Evolutionary conservation across 2,329 filamentous ascomycete species (phyloP).

Genomic region (Cordyceps fumosorosea): DNA sequence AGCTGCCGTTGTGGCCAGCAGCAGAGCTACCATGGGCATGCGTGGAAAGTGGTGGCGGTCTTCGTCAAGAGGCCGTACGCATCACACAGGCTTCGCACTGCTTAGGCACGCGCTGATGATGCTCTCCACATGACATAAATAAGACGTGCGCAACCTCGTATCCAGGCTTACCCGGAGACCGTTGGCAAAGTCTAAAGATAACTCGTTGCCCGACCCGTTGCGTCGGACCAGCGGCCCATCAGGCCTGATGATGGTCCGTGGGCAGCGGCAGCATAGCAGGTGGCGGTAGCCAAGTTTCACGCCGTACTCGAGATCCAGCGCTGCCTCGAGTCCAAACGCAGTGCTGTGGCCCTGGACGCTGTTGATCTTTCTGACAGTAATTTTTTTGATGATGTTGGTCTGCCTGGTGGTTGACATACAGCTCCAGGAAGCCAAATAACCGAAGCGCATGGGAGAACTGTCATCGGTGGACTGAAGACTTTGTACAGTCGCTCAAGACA

Average conservation of each 20-base stretch:
- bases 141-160: constrained; percentile 28
- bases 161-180: constrained; percentile 29
- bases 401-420: constrained; percentile 28
- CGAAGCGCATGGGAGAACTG: constrained; percentile 25
- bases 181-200: constrained; percentile 40
- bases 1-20: constrained; percentile 21
- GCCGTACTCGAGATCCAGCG: constrained; percentile 34
- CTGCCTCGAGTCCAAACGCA: constrained; percentile 31
- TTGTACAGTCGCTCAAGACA: constrained; percentile 34
- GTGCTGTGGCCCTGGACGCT: constrained; percentile 29
- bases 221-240: constrained; percentile 16
- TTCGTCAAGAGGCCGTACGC: constrained; percentile 27
- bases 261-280: constrained; percentile 25
- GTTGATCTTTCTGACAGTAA: constrained; percentile 25
- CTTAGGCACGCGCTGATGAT: constrained; percentile 26
- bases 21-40: constrained; percentile 23
- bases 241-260: constrained; percentile 24
- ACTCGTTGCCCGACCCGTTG: constrained; percentile 33
- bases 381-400: constrained; percentile 16
- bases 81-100: constrained; percentile 25
- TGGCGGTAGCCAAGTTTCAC: constrained; percentile 24
- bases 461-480: constrained; percentile 20
- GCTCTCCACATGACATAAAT: constrained; percentile 29
- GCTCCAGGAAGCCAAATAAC: constrained; percentile 35
- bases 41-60: constrained; percentile 24